Evolutionary conservation across 495 filamentous ascomycete genomes (phyloP).

Genomic region (Penicillium herquei): DNA sequence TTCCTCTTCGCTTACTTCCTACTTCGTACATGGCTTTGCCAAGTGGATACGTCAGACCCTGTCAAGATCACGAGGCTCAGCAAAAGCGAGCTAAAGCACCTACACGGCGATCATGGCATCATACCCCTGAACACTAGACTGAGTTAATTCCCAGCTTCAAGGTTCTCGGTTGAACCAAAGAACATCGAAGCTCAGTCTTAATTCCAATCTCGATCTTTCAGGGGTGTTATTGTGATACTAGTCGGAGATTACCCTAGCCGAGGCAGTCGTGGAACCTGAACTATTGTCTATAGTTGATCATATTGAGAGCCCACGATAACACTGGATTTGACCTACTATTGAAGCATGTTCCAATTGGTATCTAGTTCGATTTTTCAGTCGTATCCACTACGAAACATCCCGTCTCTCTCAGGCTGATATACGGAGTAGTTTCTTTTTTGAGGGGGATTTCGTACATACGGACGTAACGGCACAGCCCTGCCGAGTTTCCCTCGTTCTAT

Average conservation of each 20-base stretch:
- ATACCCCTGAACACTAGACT: background rate
- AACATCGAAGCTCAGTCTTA: background rate
- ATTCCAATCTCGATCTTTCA: background rate
- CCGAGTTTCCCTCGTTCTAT: too few relatives aligned
- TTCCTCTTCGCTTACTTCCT: background rate
- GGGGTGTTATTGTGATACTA: background rate
- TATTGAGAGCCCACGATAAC: too few relatives aligned
- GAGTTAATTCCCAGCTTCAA: background rate
- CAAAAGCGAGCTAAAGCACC: slow-evolving; percentile 1
- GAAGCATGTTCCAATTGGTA: too few relatives aligned
- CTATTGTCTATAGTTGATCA: slow-evolving; percentile 7
- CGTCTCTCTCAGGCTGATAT: too few relatives aligned
- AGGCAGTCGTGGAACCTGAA: background rate
- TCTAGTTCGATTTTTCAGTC: too few relatives aligned
- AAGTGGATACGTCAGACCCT: slow-evolving; percentile 16
- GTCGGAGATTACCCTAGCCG: background rate
- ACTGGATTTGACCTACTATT: too few relatives aligned
- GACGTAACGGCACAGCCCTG: too few relatives aligned
- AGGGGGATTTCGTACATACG: too few relatives aligned
- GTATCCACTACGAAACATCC: too few relatives aligned
- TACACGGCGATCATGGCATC: slow-evolving; percentile 11
- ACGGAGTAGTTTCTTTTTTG: too few relatives aligned
- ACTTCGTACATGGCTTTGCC: background rate
- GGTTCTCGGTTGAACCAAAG: background rate
- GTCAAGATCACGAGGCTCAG: slow-evolving; percentile 3